Conservation (phyloP, 140 eudicot species). For the Oenanthe javanica region DNA sequence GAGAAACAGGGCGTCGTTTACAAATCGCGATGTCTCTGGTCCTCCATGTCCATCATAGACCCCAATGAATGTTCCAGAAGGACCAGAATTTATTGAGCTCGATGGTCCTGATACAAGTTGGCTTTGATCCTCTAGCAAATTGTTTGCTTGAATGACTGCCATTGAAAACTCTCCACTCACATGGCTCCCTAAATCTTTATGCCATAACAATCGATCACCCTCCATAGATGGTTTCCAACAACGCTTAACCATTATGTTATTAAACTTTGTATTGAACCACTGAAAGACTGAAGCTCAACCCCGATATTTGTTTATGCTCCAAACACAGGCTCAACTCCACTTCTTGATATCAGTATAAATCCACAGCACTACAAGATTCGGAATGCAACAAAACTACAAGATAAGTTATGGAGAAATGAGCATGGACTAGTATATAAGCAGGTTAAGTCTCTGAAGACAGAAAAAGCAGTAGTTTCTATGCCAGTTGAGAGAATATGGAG, state of each 20-base stretch:
- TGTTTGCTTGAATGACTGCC: slow-evolving; percentile 5
- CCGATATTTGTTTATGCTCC: not conserved
- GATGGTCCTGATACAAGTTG: not conserved
- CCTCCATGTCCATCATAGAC: slow-evolving; percentile 1
- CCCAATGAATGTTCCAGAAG: not conserved
- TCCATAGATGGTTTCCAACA: not conserved
- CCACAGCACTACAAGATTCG: not conserved
- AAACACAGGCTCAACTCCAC: not conserved
- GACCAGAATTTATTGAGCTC: not conserved
- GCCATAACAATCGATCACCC: not conserved
- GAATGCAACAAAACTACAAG: not conserved
- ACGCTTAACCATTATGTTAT: not conserved
- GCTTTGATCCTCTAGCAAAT: slow-evolving; percentile 2
- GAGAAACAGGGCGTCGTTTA: not conserved
- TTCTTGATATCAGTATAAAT: not conserved
- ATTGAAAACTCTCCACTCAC: not conserved
- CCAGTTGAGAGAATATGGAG: not conserved
- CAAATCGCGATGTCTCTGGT: not conserved
- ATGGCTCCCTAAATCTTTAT: not conserved
- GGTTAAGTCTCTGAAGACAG: not conserved
- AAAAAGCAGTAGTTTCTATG: not conserved
- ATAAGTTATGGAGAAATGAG: not conserved
- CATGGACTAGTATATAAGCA: not conserved
- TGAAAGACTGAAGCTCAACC: not conserved
- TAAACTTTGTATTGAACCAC: not conserved